phyloP scores from a whole-genome alignment of 2,329 filamentous ascomycete species.

The Neofusicoccum laricinum region DNA sequence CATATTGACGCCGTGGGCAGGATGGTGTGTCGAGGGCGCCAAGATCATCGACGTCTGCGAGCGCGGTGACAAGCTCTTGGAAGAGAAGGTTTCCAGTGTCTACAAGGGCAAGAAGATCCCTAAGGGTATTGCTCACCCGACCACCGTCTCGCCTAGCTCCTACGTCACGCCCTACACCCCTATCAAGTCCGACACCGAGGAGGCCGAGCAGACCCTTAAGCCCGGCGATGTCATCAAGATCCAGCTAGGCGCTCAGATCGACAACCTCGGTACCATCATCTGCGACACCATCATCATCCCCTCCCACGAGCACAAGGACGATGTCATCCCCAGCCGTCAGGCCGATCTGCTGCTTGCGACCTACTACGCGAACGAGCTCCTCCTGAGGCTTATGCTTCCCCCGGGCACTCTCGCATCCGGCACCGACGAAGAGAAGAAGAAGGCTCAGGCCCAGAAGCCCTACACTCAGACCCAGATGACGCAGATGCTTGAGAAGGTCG shows the following conservation, averaged over 20 bases:
- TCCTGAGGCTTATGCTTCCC: conserved; percentile 86
- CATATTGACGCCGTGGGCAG: conserved; percentile 39
- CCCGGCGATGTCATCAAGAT: conserved; percentile 90
- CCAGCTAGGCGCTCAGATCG: conserved; percentile 97
- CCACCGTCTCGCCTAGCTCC: conserved; percentile 88
- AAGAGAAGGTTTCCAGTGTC: conserved; percentile 91
- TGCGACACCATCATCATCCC: conserved; percentile 85
- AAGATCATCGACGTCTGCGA: conserved; percentile 95
- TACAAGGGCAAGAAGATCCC: conserved; percentile 97
- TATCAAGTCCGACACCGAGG: conserved; percentile 77
- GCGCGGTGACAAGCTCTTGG: conserved; percentile 90
- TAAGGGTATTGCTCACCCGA: conserved; percentile 94
- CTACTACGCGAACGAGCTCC: conserved; percentile 92
- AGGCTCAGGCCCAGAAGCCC: conserved; percentile 74
- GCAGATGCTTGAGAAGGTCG: conserved; percentile 83
- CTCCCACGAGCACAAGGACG: conserved; percentile 58
- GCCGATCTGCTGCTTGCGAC: conserved; percentile 89
- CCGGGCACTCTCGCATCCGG: conserved; percentile 80
- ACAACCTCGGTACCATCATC: conserved; percentile 94
- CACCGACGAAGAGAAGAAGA: conserved; percentile 92
- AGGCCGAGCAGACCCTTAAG: conserved; percentile 77
- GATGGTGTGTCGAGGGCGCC: conserved; percentile 74
- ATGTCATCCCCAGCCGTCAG: conserved; percentile 68
- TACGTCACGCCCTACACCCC: conserved; percentile 98
- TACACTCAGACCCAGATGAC: conserved; percentile 86